A percentile compares a stretch with the other conserved stretches of the same genome.
Conservation (phyloP, 2,329 filamentous ascomycete genomes). For the Cucurbitaria berberidis region DNA sequence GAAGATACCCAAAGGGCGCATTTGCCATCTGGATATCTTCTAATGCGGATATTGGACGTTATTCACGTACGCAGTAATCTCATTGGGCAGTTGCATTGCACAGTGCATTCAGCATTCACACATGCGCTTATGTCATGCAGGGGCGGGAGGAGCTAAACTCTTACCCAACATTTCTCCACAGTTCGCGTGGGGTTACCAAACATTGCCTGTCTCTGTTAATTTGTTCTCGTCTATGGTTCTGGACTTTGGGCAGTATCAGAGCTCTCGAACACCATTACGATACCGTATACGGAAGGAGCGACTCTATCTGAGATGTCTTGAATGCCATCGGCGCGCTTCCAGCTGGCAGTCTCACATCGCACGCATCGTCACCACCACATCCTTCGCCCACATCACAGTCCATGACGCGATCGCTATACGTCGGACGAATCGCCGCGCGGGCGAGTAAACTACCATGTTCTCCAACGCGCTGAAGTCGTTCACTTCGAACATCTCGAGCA, state of each 20-base stretch:
- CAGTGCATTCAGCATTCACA: constrained; percentile 7
- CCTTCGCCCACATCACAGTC: constrained; percentile 22
- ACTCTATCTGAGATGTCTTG: constrained; percentile 19
- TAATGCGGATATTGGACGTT: constrained; percentile 35
- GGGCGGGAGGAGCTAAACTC: constrained; percentile 13
- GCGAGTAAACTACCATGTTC: constrained; percentile 71
- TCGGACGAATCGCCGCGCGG: constrained; percentile 29
- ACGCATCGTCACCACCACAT: constrained; percentile 19
- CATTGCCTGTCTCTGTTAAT: constrained; percentile 10
- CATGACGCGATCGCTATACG: constrained; percentile 36
- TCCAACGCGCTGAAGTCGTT: constrained; percentile 89
- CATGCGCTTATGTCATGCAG: constrained; percentile 22
- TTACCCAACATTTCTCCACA: constrained; percentile 18
- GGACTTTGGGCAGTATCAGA: background rate
- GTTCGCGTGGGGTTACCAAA: constrained; percentile 24
- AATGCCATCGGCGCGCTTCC: constrained; percentile 23
- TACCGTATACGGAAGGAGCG: constrained; percentile 1
- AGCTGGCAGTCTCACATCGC: constrained; percentile 27
- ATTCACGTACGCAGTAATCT: constrained; percentile 22
- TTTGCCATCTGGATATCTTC: constrained; percentile 8
- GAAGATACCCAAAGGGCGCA: constrained; percentile 26
- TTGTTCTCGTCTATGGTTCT: constrained; percentile 1
- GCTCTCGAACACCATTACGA: background rate
- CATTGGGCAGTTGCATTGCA: constrained; percentile 1
- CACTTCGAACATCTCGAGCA: constrained; percentile 87